A percentile compares a stretch with the other conserved stretches of the same genome.
Evolutionary conservation across 495 filamentous ascomycete genomes (phyloP).

Genomic region (Neurospora sp.): DNA sequence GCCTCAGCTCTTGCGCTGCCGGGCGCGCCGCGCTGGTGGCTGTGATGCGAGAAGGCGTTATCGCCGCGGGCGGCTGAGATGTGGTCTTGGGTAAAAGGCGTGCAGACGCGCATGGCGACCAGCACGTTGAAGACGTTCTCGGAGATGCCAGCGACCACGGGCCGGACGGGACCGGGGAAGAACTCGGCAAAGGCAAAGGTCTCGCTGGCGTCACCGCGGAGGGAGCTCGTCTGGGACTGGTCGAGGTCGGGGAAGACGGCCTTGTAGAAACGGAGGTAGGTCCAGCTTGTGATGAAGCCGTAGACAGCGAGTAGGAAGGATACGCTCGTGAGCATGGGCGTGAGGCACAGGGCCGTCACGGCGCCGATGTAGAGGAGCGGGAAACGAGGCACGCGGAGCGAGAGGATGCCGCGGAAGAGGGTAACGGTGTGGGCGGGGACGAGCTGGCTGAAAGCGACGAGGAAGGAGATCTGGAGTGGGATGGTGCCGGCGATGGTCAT

Average conservation of each 20-base stretch:
- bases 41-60: slow-evolving; percentile 8
- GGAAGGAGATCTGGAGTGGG: slow-evolving; percentile 82
- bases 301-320: slow-evolving; percentile 69
- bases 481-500: slow-evolving; percentile 80
- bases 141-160: slow-evolving; percentile 61
- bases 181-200: slow-evolving; percentile 93
- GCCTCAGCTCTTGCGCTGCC: slow-evolving; percentile 80
- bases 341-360: slow-evolving; percentile 62
- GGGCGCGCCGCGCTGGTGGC: slow-evolving; percentile 49
- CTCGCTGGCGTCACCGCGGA: slow-evolving; percentile 84
- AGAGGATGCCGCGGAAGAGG: slow-evolving; percentile 75
- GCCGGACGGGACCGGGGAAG: slow-evolving; percentile 80
- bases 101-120: slow-evolving; percentile 64
- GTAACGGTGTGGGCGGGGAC: slow-evolving; percentile 97
- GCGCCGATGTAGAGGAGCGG: slow-evolving; percentile 77
- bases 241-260: slow-evolving; percentile 51
- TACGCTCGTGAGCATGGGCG: slow-evolving; percentile 79
- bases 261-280: slow-evolving; percentile 93
- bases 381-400: slow-evolving; percentile 82
- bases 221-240: slow-evolving; percentile 49
- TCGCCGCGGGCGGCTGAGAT: slow-evolving; percentile 58
- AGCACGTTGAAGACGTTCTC: slow-evolving; percentile 65
- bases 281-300: slow-evolving; percentile 85
- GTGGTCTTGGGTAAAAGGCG: slow-evolving; percentile 78
- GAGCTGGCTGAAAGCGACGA: slow-evolving; percentile 96